Evolutionary conservation across 805 yeast genomes (phyloP).

Genomic region (Kuraishia borneana): DNA sequence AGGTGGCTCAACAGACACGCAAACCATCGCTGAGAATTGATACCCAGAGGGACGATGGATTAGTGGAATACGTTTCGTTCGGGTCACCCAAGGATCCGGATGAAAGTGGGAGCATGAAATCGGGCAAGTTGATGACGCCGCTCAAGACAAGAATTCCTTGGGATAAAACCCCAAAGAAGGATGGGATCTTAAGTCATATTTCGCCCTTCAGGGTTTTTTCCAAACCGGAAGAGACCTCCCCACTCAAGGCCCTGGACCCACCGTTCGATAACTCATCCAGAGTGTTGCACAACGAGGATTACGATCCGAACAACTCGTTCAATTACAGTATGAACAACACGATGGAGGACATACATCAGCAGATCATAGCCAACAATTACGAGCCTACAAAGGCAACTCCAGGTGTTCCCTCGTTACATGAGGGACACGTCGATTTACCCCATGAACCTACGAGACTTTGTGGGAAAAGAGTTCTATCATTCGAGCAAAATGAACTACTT

Average conservation of each 20-base stretch:
- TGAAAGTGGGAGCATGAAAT: not conserved
- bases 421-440: conserved; percentile 6
- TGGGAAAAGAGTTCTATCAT: conserved; percentile 29
- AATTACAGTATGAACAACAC: conserved; percentile 20
- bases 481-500: conserved; percentile 40
- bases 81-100: conserved; percentile 21
- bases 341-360: conserved; percentile 20
- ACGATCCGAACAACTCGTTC: conserved; percentile 18
- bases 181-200: not conserved
- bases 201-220: not conserved
- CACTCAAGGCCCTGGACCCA: not conserved
- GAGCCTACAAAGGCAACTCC: conserved; percentile 4
- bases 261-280: not conserved
- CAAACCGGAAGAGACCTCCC: not conserved
- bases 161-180: not conserved
- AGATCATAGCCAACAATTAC: conserved; percentile 10
- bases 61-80: conserved; percentile 25
- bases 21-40: not conserved
- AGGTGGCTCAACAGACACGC: not conserved
- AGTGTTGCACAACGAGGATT: conserved; percentile 12
- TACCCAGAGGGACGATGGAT: conserved; percentile 6
- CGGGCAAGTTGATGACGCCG: conserved; percentile 12
- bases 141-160: conserved; percentile 4
- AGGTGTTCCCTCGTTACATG: conserved; percentile 4
- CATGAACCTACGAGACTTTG: not conserved